Evolutionary conservation across 1,284 basidiomycete species (phyloP).

Genomic region (Clitocybe nebularis): DNA sequence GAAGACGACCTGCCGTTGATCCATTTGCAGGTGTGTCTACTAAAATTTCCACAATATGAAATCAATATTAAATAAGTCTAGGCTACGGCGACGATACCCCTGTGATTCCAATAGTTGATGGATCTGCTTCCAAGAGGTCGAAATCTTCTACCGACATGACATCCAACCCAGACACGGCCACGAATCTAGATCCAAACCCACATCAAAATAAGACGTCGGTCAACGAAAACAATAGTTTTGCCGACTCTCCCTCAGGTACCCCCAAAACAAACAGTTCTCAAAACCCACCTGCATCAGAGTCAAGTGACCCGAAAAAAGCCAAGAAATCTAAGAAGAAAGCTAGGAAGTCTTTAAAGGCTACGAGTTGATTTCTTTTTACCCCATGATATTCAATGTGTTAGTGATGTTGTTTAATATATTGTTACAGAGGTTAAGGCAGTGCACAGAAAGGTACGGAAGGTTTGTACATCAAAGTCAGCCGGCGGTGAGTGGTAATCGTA

Average conservation of each 20-base stretch:
- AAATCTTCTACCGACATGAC: not conserved
- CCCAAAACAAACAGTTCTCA: constrained; percentile 8
- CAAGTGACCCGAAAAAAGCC: constrained; percentile 16
- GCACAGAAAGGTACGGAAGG: not conserved
- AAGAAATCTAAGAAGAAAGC: constrained; percentile 24
- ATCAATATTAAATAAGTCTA: constrained; percentile 6
- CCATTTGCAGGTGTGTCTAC: constrained; percentile 56
- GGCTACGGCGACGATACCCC: constrained; percentile 19
- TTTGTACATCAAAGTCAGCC: not conserved
- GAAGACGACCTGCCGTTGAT: constrained; percentile 52
- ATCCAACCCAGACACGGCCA: not conserved
- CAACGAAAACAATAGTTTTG: constrained; percentile 11
- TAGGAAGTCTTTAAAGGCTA: constrained; percentile 14
- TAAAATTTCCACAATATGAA: not conserved
- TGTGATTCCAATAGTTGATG: not conserved
- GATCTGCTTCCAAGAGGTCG: constrained; percentile 3
- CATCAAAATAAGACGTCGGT: constrained; percentile 3
- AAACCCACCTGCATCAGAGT: constrained; percentile 7
- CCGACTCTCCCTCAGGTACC: constrained; percentile 9
- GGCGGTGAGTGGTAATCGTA: not conserved
- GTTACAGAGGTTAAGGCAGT: not conserved
- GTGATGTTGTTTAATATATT: constrained; percentile 1
- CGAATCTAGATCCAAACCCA: not conserved
- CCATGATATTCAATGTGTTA: not conserved
- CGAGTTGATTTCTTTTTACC: not conserved